Conservation (phyloP, 345 rosid genomes). For the Geranium rotundifolium region DNA sequence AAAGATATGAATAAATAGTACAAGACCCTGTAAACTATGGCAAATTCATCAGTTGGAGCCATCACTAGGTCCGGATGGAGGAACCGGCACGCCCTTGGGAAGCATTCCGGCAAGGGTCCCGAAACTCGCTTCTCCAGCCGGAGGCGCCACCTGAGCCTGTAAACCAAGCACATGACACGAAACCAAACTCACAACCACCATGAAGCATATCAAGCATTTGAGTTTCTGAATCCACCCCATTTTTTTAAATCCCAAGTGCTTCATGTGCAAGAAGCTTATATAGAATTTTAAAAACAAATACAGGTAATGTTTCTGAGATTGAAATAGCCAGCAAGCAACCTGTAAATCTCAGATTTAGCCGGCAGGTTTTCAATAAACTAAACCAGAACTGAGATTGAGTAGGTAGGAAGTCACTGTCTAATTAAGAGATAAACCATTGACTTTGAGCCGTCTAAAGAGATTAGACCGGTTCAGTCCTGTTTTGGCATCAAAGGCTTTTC, state of each 20-base stretch:
- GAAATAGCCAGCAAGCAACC: no score
- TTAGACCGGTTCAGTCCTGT: neutral
- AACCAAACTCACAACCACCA: constrained; percentile 6
- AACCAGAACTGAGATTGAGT: neutral
- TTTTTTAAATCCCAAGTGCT: neutral
- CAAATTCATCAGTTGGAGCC: constrained; percentile 13
- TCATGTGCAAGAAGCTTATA: no score
- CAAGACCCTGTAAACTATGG: neutral
- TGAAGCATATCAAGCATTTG: constrained; percentile 6
- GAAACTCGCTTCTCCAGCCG: constrained; percentile 1
- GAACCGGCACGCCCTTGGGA: constrained; percentile 29
- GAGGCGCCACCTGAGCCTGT: constrained; percentile 15
- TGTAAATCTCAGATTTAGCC: no score
- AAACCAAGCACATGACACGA: constrained; percentile 8
- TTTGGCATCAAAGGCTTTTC: neutral
- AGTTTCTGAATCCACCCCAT: constrained; percentile 8
- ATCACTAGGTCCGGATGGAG: constrained; percentile 44
- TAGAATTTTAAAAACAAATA: no score
- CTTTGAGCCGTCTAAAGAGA: neutral
- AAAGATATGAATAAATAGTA: no score
- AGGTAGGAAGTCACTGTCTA: constrained; percentile 5
- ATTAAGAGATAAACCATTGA: constrained; percentile 2
- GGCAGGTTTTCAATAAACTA: no score
- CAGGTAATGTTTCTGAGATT: no score
- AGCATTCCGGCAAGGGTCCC: constrained; percentile 19